Conservation (phyloP, 305 asterid species). For the Solanum aculeatissimum region DNA sequence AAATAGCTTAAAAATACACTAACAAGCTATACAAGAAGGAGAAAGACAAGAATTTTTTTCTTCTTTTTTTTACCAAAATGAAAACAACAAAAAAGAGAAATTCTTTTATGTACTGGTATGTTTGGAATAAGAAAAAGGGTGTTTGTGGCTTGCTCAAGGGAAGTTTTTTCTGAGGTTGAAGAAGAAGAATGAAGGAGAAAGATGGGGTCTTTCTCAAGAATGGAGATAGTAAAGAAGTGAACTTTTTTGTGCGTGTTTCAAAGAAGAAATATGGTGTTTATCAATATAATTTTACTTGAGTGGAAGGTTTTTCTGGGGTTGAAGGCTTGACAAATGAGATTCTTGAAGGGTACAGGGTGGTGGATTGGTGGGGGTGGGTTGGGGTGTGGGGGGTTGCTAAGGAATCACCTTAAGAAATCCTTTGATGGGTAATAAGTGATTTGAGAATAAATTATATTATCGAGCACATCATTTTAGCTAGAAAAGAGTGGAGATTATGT, state of each 20-base stretch:
- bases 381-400: not conserved
- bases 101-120: not conserved
- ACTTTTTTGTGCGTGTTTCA: not conserved
- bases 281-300: not conserved
- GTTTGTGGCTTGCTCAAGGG: not conserved
- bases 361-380: not conserved
- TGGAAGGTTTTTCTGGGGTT: not conserved
- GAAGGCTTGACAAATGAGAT: not conserved
- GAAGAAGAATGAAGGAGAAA: not conserved
- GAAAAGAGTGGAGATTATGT: no score
- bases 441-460: no score
- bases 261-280: not conserved
- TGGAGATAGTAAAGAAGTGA: not conserved
- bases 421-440: no score
- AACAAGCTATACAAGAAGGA: not conserved
- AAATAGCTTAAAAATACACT: not conserved
- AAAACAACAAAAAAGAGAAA: not conserved
- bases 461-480: no score
- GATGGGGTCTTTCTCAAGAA: not conserved
- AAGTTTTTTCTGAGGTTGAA: not conserved
- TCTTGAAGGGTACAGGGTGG: not conserved
- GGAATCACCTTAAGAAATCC: not conserved
- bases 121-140: not conserved
- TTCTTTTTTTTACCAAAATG: not conserved
- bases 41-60: not conserved